Evolutionary conservation across 768 basidiomycete genomes (phyloP).

Genomic region (Calocera cornea): DNA sequence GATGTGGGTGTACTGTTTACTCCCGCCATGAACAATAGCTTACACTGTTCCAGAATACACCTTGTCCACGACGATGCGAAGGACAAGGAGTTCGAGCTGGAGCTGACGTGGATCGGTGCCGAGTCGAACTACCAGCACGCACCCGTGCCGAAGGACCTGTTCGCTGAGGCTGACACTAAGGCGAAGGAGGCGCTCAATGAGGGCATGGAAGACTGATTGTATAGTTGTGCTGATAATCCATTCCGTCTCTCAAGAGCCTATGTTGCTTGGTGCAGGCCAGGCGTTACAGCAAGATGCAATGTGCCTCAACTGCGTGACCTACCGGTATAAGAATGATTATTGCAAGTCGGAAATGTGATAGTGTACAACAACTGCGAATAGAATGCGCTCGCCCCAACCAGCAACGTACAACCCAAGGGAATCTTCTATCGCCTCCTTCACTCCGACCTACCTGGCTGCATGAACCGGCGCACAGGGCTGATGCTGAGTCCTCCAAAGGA

Average conservation of each 20-base stretch:
- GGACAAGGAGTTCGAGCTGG: constrained; percentile 96
- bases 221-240: background rate
- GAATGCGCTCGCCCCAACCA: no score
- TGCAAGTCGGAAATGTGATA: background rate
- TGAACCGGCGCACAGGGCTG: constrained; percentile 35
- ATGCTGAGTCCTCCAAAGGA: constrained; percentile 77
- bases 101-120: constrained; percentile 89
- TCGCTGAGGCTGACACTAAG: constrained; percentile 71
- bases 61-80: constrained; percentile 95
- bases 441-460: background rate
- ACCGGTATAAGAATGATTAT: background rate
- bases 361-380: background rate
- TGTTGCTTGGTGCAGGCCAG: no score
- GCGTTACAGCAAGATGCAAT: no score
- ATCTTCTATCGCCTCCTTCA: background rate
- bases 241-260: background rate
- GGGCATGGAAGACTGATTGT: constrained; percentile 5
- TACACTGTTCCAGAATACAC: constrained; percentile 55
- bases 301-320: no score
- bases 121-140: constrained; percentile 70
- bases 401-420: no score
- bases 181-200: constrained; percentile 61
- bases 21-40: background rate
- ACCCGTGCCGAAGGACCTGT: constrained; percentile 71
- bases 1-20: constrained; percentile 48